Base-by-base conservation (phyloP, 1,139 yeast species). In the Ogataea hybrid region DNA sequence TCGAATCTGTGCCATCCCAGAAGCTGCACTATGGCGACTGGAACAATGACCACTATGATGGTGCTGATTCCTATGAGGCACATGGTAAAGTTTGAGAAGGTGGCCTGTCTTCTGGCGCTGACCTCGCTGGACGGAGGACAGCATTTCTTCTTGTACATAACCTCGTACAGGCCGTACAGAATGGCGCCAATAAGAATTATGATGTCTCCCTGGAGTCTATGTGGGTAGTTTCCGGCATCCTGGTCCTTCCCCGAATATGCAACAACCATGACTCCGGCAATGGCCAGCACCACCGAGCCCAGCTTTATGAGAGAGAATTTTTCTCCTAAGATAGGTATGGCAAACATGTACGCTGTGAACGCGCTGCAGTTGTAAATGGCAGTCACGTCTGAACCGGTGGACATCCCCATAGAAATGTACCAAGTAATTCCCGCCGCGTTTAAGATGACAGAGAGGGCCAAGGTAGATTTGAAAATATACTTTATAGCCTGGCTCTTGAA, bases 351-450 rank as follows among this genome's bases (percentile, higher is more conserved):
- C 0, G 96, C 96, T 6, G 90, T 83, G 59, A 88, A 87, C 0
- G 95, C 95, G 10, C 90, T 82, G 58, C 95, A 86, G 65, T 88
- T 88, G 65, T 87, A 88, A 49, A 88, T 88, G 8, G 96, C 96
- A 3, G 96, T 87, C 22, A 88, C 83, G 57, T 88, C 96, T 2
- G 89, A 74, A 0, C 95, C 88, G 29, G 89, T 84, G 1, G 96
- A 83, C 61, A 85, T 65, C 22, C 81, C 71, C 79, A 88, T 86
- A 6, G 96, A 83, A 14, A 85, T 77, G 59, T 86, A 88, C 96
- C 96, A 88, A 1, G 95, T 80, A 31, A 77, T 70, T 1, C 95
- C 96, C 0, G 95, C 96, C 4, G 79, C 51, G 9, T 86, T 85
- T 47, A 88, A 69, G 6, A 87, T 75, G 7, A 75, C 35, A 2